These are phyloP conservation scores for Gyrodon lividus DNA, from an alignment of 768 basidiomycete genomes.

Conservation along the genomic window DNA sequence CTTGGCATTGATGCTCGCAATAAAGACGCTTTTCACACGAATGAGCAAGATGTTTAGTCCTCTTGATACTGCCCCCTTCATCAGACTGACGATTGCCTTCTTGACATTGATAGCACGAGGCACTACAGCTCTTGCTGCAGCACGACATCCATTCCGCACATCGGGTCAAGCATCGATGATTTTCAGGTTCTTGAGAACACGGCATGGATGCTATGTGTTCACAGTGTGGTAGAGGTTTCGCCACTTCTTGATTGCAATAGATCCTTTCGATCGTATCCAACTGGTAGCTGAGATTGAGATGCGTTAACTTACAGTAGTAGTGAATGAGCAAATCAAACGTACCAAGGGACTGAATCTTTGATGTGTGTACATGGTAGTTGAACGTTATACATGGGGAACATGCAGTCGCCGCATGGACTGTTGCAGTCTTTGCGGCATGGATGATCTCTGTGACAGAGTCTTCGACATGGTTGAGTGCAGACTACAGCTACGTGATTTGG, in stretches of 20 bases:
- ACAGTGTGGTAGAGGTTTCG: conserved; percentile 47
- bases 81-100: conserved; percentile 1
- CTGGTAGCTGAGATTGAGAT: conserved; percentile 37
- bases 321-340: conserved; percentile 6
- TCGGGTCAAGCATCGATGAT: conserved; percentile 36
- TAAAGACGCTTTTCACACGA: conserved; percentile 50
- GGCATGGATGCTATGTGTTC: conserved; percentile 49
- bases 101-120: conserved; percentile 52
- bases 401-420: conserved; percentile 52
- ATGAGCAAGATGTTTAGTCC: conserved; percentile 43
- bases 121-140: conserved; percentile 50
- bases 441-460: conserved; percentile 54
- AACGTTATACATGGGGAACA: conserved; percentile 45
- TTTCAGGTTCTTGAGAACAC: conserved; percentile 46
- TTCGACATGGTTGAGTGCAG: conserved; percentile 49
- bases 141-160: conserved; percentile 51
- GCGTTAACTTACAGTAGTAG: neutral
- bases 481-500: conserved; percentile 47
- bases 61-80: conserved; percentile 10
- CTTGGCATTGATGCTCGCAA: conserved; percentile 55
- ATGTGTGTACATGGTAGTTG: conserved; percentile 59
- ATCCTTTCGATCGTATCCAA: conserved; percentile 45
- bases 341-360: conserved; percentile 49
- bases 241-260: conserved; percentile 42
- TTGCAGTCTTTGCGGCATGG: conserved; percentile 57